Base-by-base conservation (phyloP, 129 eudicot species). In the Artemisia annua region DNA sequence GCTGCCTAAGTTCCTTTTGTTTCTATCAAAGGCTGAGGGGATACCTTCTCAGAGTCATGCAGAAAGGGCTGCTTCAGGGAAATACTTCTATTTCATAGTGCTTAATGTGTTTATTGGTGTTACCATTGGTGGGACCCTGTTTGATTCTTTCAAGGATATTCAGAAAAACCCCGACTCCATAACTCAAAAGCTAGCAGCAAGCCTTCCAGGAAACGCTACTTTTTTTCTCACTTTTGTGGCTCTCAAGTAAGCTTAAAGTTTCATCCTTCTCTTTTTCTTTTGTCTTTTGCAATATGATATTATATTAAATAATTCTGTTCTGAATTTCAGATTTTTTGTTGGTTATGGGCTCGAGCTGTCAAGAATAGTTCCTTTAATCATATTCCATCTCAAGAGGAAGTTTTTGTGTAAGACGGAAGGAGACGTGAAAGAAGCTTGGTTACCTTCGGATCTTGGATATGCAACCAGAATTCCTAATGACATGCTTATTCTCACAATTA, bases 201-300 rank as follows among this genome's bases (percentile, higher is more conserved):
- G 97, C 73, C 99, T 94, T 76, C 99, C 99, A 0, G 83, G 84
- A 32, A 94, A 72, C 57, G 99, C 99, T 44, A 90, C 96, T 66
- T 94, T 94, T 85, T 94, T 94, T 85, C 60, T 90, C 78, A 94
- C 97, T 75, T 94, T 80, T 51, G 99, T 94, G 54, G 97, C 99
- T 53, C 91, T 94, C 81, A 84, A 86, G 99, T 94, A 94, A 84
- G 93, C 28, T 44, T 56, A n/a, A 52, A 65, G 16, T 64, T 64
- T 13, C 11, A 64, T 39, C 13, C 17, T 63, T 19, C 13, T 19
- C 32, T 18, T 20, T 57, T 57, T 7, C 18, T 52, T 52, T 15
- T 13, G 7, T 17, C 5, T 19, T 57, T 16, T 57, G 28, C 20
- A 16, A 56, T 7, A 16, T 56, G 62, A 18, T 56, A n/a, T n/a